Evolutionary conservation across 768 basidiomycete species (phyloP).

Genomic region (Erythrobasidium yunnanense): DNA sequence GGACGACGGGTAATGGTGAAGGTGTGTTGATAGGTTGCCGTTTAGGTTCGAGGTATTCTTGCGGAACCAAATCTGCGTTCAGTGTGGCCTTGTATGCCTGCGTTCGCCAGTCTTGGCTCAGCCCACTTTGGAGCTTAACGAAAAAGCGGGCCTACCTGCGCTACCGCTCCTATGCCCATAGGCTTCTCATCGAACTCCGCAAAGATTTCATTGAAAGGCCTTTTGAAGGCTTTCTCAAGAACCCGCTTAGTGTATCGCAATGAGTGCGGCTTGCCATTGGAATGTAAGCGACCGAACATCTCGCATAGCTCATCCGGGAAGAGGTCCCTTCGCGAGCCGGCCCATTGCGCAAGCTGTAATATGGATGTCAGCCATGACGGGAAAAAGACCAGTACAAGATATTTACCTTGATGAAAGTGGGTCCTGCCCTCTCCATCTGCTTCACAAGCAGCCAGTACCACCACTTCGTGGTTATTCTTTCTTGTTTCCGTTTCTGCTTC

Average conservation of each 20-base stretch:
- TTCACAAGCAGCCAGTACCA: constrained; percentile 84
- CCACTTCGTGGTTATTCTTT: constrained; percentile 54
- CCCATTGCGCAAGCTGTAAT: constrained; percentile 87
- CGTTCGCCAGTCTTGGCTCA: constrained; percentile 1
- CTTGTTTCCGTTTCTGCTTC: constrained; percentile 39
- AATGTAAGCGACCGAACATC: constrained; percentile 73
- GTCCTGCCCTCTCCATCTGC: constrained; percentile 89
- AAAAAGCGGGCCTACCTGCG: constrained; percentile 51
- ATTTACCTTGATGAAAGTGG: constrained; percentile 86
- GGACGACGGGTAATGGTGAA: constrained; percentile 27
- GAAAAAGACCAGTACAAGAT: too few relatives aligned
- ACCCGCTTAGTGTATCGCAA: constrained; percentile 66
- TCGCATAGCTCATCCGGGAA: constrained; percentile 80
- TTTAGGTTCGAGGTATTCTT: constrained; percentile 68
- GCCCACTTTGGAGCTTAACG: neutral
- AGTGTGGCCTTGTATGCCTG: constrained; percentile 83
- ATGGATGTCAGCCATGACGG: neutral
- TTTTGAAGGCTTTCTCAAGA: constrained; percentile 71
- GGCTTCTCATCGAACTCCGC: constrained; percentile 74
- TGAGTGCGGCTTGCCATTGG: constrained; percentile 69
- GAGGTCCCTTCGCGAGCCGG: constrained; percentile 83
- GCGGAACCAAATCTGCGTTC: constrained; percentile 70
- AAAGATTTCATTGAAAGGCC: constrained; percentile 76
- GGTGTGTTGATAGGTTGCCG: constrained; percentile 39
- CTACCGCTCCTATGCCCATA: constrained; percentile 97